Evolutionary conservation across 2,329 filamentous ascomycete genomes (phyloP).

Genomic region (Verticillium nubilum): DNA sequence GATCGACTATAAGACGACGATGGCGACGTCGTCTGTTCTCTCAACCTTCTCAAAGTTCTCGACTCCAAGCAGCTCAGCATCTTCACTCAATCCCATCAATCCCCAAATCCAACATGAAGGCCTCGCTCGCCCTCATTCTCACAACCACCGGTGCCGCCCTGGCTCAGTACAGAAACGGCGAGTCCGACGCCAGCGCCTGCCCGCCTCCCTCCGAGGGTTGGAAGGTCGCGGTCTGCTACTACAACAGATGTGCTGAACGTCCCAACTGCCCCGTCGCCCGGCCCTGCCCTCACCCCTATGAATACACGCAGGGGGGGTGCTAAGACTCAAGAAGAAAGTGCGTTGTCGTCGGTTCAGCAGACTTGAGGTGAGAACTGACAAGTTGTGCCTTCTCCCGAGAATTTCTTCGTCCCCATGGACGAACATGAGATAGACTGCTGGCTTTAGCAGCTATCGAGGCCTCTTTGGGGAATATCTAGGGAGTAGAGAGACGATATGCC

Average conservation of each 20-base stretch:
- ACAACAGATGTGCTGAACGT: background rate
- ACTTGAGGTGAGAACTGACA: background rate
- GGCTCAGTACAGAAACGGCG: background rate
- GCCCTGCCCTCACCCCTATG: background rate
- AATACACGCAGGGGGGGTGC: background rate
- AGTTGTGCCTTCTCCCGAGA: background rate
- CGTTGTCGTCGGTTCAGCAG: background rate
- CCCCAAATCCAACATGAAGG: background rate
- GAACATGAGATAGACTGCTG: background rate
- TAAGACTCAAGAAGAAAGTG: background rate
- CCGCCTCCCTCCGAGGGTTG: background rate
- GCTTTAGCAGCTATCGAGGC: background rate
- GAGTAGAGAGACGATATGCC: background rate
- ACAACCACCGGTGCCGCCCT: background rate
- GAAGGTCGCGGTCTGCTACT: background rate
- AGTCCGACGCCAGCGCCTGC: background rate
- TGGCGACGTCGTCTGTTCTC: background rate
- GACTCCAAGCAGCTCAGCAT: background rate
- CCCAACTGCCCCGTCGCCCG: background rate
- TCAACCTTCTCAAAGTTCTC: background rate
- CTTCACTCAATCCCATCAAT: background rate
- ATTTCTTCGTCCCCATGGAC: background rate
- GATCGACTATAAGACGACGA: background rate
- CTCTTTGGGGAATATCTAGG: background rate
- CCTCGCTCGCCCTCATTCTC: background rate